phyloP scores from a whole-genome alignment of 2,329 filamentous ascomycete genomes.

The Tolypocladium ovalisporum region DNA sequence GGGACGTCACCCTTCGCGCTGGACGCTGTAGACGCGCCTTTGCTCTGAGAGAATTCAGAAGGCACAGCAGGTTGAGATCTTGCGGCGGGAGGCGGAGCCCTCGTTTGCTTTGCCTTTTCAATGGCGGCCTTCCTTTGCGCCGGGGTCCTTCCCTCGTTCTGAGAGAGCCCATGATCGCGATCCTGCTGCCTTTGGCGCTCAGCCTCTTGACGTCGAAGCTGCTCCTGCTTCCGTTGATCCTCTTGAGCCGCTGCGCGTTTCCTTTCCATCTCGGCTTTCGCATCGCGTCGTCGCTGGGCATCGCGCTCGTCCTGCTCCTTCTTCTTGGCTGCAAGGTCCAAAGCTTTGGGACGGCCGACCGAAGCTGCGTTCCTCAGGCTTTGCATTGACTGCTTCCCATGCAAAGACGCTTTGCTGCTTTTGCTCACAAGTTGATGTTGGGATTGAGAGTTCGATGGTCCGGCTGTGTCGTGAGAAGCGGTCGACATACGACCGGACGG shows the following conservation, averaged over 20 bases:
- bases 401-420: constrained; percentile 54
- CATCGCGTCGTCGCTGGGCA: constrained; percentile 65
- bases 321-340: constrained; percentile 68
- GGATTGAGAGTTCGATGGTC: constrained; percentile 21
- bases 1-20: constrained; percentile 20
- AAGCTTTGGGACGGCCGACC: constrained; percentile 55
- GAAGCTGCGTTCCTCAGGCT: constrained; percentile 53
- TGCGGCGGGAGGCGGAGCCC: constrained; percentile 49
- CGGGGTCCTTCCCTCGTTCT: constrained; percentile 55
- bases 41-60: constrained; percentile 30
- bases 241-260: constrained; percentile 59
- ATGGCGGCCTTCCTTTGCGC: constrained; percentile 52
- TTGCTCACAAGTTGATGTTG: constrained; percentile 47
- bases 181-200: constrained; percentile 53
- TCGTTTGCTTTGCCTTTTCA: constrained; percentile 54
- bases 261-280: constrained; percentile 71
- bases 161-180: constrained; percentile 47
- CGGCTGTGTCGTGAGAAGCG: constrained; percentile 36
- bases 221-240: constrained; percentile 51
- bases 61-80: constrained; percentile 43
- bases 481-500: constrained; percentile 47
- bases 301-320: constrained; percentile 79
- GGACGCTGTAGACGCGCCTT: constrained; percentile 8
- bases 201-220: constrained; percentile 47
- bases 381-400: constrained; percentile 42